These are phyloP conservation scores for Geotrichum klebahnii DNA, from an alignment of 1,139 yeast genomes.

Conservation along the genomic window DNA sequence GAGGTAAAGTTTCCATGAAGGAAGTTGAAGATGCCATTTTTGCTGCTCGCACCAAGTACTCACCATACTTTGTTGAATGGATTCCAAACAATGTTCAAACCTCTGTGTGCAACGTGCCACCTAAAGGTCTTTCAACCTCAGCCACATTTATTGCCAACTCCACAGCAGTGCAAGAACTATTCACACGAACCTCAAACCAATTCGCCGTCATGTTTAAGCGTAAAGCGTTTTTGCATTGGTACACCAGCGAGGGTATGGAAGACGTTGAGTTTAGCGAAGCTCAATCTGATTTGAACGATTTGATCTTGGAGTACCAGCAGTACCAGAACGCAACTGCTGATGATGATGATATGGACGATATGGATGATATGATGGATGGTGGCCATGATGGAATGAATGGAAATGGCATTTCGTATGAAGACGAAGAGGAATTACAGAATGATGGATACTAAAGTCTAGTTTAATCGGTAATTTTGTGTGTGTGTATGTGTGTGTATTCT, in stretches of 20 bases:
- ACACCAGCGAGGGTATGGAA: slow-evolving; percentile 47
- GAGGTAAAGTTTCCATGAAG: slow-evolving; percentile 45
- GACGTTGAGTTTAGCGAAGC: slow-evolving; percentile 48
- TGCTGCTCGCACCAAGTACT: slow-evolving; percentile 39
- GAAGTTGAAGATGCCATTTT: slow-evolving; percentile 45
- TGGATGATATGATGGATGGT: slow-evolving; percentile 34
- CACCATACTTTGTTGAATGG: slow-evolving; percentile 44
- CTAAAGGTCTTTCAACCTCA: slow-evolving; percentile 41
- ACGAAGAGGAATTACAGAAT: neutral
- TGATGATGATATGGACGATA: slow-evolving; percentile 28
- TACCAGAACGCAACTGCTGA: slow-evolving; percentile 44
- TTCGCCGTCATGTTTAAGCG: slow-evolving; percentile 45
- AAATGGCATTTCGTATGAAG: neutral
- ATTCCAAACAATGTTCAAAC: slow-evolving; percentile 44
- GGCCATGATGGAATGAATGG: slow-evolving; percentile 24
- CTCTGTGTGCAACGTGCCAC: slow-evolving; percentile 45
- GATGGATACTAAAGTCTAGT: no score
- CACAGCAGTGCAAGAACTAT: slow-evolving; percentile 46
- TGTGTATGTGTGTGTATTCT: neutral
- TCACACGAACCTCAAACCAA: slow-evolving; percentile 42
- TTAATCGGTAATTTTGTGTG: neutral
- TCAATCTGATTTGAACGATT: slow-evolving; percentile 43
- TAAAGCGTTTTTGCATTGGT: slow-evolving; percentile 47
- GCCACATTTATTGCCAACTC: slow-evolving; percentile 47
- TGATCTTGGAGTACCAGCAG: slow-evolving; percentile 45